phyloP scores from a whole-genome alignment of 1,284 basidiomycete genomes.

The Macrocystidia cucumis region DNA sequence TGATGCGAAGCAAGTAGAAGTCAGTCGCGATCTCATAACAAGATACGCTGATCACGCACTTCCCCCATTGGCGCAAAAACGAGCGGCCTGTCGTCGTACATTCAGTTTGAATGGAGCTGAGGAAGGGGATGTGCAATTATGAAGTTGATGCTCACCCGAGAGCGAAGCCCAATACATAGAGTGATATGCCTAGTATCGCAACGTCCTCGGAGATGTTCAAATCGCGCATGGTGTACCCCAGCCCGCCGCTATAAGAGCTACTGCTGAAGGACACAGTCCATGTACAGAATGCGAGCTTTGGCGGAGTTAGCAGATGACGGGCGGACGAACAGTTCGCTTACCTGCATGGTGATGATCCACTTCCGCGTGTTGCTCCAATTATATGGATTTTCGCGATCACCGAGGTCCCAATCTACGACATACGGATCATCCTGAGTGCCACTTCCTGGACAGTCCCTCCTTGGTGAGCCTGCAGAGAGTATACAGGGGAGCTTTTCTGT shows the following conservation, averaged over 20 bases:
- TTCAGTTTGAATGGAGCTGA: constrained; percentile 5
- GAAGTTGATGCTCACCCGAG: constrained; percentile 23
- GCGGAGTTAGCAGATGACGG: constrained; percentile 1
- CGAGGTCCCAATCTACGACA: constrained; percentile 47
- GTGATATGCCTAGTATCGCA: constrained; percentile 52
- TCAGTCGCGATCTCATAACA: constrained; percentile 2
- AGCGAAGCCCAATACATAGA: constrained; percentile 50
- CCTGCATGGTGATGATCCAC: constrained; percentile 51
- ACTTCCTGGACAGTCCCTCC: constrained; percentile 26
- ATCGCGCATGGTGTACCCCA: constrained; percentile 36
- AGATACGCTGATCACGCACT: constrained; percentile 20
- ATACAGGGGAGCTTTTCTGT: constrained; percentile 8
- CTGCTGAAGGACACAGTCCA: constrained; percentile 59
- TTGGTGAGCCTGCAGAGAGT: constrained; percentile 7
- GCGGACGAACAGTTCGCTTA: constrained; percentile 12
- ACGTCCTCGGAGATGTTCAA: constrained; percentile 44
- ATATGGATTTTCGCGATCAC: constrained; percentile 56
- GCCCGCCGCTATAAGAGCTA: constrained; percentile 51
- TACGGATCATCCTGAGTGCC: constrained; percentile 45
- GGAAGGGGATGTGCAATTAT: constrained; percentile 2
- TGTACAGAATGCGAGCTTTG: constrained; percentile 38
- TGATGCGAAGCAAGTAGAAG: constrained; percentile 3
- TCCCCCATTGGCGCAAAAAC: constrained; percentile 62
- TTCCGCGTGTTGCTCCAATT: constrained; percentile 45
- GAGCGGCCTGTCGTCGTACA: constrained; percentile 33